phyloP scores from a whole-genome alignment of 2,329 filamentous ascomycete genomes.

The Dactylellina parvicollis region DNA sequence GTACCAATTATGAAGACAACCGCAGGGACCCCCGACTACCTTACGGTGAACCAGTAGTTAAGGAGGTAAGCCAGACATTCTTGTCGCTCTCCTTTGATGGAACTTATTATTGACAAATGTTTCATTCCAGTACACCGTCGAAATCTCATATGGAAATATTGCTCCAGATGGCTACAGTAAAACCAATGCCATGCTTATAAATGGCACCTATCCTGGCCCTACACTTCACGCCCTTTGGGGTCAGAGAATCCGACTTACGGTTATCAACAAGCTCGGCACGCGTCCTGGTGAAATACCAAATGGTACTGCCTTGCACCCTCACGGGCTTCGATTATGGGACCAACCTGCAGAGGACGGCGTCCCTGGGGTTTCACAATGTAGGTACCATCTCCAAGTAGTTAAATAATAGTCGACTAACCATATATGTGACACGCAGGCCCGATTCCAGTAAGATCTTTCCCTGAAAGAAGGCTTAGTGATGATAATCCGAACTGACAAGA shows the following conservation, averaged over 20 bases:
- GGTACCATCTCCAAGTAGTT: neutral
- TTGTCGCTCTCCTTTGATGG: neutral
- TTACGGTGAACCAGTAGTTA: neutral
- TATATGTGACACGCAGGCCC: constrained; percentile 59
- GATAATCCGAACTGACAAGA: neutral
- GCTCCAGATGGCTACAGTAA: constrained; percentile 67
- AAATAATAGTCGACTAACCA: neutral
- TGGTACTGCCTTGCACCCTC: constrained; percentile 25
- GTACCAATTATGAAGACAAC: constrained; percentile 3
- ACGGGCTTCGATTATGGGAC: constrained; percentile 15
- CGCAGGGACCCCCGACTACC: neutral
- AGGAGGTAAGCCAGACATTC: neutral
- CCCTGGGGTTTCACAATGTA: constrained; percentile 64
- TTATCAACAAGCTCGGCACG: constrained; percentile 12
- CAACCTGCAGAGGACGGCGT: constrained; percentile 69
- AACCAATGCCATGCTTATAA: constrained; percentile 67
- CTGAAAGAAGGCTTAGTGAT: neutral
- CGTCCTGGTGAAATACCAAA: constrained; percentile 8
- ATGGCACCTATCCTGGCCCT: constrained; percentile 74
- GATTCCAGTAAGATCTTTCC: constrained; percentile 59
- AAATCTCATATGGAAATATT: constrained; percentile 56
- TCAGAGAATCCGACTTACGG: constrained; percentile 58
- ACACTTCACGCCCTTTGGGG: constrained; percentile 73
- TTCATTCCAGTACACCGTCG: constrained; percentile 1
- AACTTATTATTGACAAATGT: neutral